Conservation (phyloP, 345 rosid species). For the Sonneratia caseolaris region DNA sequence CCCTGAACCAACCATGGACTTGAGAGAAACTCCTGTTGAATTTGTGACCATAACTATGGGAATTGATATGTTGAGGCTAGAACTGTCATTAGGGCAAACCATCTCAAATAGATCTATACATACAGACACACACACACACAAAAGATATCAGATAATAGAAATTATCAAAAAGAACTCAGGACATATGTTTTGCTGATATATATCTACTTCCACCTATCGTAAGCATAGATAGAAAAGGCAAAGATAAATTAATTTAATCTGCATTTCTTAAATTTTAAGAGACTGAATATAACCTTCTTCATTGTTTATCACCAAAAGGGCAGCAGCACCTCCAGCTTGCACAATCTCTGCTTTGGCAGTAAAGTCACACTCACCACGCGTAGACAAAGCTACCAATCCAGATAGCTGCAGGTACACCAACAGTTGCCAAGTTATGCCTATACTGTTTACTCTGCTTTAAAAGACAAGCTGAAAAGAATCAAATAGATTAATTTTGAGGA, state of each 20-base stretch:
- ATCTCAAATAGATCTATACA: constrained; percentile 57
- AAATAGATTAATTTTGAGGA: background rate
- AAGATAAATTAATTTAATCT: background rate
- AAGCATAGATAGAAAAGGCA: background rate
- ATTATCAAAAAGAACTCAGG: background rate
- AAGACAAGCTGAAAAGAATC: background rate
- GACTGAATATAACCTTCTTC: constrained; percentile 49
- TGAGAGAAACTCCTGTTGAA: constrained; percentile 57
- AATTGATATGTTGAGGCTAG: constrained; percentile 53
- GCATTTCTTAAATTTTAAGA: background rate
- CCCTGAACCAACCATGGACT: constrained; percentile 34
- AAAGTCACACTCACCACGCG: constrained; percentile 78
- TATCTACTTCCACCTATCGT: background rate
- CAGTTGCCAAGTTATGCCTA: background rate
- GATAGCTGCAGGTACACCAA: constrained; percentile 31
- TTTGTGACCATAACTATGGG: constrained; percentile 73
- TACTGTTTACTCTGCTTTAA: background rate
- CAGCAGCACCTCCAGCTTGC: constrained; percentile 67
- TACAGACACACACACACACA: constrained; percentile 6
- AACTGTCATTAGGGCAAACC: constrained; percentile 55
- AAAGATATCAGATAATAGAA: constrained; percentile 6
- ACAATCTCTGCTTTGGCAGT: constrained; percentile 66
- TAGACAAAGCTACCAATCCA: constrained; percentile 48
- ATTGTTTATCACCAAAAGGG: constrained; percentile 68
- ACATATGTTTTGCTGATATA: background rate